phyloP scores from a whole-genome alignment of 2,329 filamentous ascomycete genomes.

The Magnaporthiopsis incrustans region DNA sequence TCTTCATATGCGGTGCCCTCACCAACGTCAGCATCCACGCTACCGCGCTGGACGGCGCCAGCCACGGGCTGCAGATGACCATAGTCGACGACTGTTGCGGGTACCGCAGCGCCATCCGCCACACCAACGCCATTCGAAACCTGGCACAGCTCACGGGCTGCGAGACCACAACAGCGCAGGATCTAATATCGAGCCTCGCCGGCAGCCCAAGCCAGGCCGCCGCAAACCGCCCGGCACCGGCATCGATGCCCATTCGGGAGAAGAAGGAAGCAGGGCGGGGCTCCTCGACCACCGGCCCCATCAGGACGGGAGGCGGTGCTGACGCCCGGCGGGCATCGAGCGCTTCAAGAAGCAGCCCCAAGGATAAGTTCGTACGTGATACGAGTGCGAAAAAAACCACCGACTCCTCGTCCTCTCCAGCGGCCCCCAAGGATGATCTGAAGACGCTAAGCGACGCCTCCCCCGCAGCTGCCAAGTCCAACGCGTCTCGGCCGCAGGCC shows the following conservation, averaged over 20 bases:
- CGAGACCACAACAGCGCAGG: constrained; percentile 49
- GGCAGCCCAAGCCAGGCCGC: constrained; percentile 2
- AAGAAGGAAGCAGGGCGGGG: background rate
- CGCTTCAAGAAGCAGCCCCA: background rate
- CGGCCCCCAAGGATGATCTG: background rate
- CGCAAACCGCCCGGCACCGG: constrained; percentile 7
- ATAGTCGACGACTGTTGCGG: constrained; percentile 85
- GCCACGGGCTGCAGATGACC: constrained; percentile 80
- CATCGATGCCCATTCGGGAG: background rate
- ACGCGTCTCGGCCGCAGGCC: constrained; percentile 10
- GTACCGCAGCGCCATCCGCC: constrained; percentile 61
- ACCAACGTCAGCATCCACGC: constrained; percentile 87
- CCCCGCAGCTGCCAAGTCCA: constrained; percentile 11
- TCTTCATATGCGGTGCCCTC: constrained; percentile 81
- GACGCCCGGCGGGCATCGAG: background rate
- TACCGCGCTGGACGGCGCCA: constrained; percentile 81
- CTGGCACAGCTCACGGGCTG: constrained; percentile 71
- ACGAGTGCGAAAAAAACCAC: constrained; percentile 3
- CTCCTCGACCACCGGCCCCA: background rate
- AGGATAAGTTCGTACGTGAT: constrained; percentile 16
- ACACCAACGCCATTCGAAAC: constrained; percentile 60
- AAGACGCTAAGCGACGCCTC: constrained; percentile 12
- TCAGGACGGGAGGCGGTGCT: background rate
- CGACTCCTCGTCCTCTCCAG: background rate
- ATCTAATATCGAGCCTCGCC: constrained; percentile 39